phyloP scores from a whole-genome alignment of 2,329 filamentous ascomycete genomes.

The Fusarium papillatum region DNA sequence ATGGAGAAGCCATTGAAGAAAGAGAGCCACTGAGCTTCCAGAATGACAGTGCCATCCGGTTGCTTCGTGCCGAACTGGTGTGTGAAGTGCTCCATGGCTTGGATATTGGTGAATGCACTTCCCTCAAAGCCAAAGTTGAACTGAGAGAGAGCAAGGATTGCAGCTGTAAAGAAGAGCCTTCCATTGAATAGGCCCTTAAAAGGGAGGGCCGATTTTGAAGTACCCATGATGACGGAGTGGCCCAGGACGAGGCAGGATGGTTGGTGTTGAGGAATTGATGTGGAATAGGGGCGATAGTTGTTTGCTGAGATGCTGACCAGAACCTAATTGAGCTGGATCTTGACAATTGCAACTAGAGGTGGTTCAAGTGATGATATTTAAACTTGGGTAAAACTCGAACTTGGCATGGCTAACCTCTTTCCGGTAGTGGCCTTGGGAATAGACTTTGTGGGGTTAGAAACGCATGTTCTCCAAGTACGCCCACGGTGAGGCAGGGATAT shows the following conservation, averaged over 20 bases:
- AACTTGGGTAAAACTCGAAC: background rate
- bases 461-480: background rate
- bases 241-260: background rate
- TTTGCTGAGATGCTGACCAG: background rate
- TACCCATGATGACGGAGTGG: background rate
- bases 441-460: background rate
- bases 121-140: slow-evolving; percentile 58
- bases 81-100: slow-evolving; percentile 54
- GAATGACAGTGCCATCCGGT: slow-evolving; percentile 32
- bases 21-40: slow-evolving; percentile 50
- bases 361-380: background rate
- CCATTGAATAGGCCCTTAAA: slow-evolving; percentile 43
- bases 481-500: background rate
- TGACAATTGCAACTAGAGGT: background rate
- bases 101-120: slow-evolving; percentile 51
- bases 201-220: background rate
- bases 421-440: background rate
- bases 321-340: background rate
- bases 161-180: slow-evolving; percentile 30
- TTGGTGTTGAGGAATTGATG: background rate
- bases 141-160: slow-evolving; percentile 49
- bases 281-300: background rate
- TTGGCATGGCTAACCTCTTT: background rate
- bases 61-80: slow-evolving; percentile 48
- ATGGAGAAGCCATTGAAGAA: slow-evolving; percentile 52